phyloP scores from a whole-genome alignment of 177 flowering plant species.

The Vitis hybrid region DNA sequence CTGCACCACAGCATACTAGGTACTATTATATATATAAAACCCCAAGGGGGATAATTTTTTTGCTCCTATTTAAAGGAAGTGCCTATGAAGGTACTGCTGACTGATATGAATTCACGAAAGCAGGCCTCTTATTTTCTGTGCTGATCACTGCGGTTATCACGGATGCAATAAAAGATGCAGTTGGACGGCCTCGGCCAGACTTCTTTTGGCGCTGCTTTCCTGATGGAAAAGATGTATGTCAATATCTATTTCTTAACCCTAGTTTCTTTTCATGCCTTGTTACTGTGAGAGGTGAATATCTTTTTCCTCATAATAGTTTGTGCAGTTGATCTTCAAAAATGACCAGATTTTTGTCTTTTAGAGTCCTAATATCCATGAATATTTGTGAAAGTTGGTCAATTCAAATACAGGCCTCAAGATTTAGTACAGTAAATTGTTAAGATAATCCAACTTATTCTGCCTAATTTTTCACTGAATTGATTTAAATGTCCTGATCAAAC shows the following conservation, averaged over 20 bases:
- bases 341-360: no score
- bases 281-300: no score
- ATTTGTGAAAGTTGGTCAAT: no score
- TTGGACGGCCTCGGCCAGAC: conserved; percentile 75
- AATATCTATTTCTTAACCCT: background rate
- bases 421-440: background rate
- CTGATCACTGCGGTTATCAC: conserved; percentile 63
- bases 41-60: background rate
- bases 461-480: background rate
- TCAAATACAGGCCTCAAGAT: no score
- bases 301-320: no score
- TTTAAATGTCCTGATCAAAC: background rate
- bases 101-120: conserved; percentile 4
- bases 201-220: conserved; percentile 86
- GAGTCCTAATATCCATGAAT: no score
- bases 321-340: no score
- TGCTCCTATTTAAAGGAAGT: background rate
- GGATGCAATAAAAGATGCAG: conserved; percentile 64
- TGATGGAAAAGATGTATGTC: conserved; percentile 56
- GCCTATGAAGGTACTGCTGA: conserved; percentile 3
- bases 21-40: conserved; percentile 4
- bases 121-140: conserved; percentile 58
- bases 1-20: conserved; percentile 49
- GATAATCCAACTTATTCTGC: background rate
- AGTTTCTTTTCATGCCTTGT: background rate